Conservation (phyloP, 345 rosid species). For the Alliaria petiolata region DNA sequence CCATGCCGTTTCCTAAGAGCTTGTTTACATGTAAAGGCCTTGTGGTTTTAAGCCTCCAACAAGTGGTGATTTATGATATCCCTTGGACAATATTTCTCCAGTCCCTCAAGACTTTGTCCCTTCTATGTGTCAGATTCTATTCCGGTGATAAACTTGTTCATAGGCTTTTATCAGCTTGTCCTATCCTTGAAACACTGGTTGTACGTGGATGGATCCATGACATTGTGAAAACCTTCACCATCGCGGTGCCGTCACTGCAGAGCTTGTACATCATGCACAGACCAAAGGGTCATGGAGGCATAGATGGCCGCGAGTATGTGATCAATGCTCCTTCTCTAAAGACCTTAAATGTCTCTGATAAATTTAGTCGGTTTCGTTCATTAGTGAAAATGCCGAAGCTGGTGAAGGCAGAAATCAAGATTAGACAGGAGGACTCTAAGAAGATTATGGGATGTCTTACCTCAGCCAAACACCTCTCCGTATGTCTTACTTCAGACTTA, state of each 20-base stretch:
- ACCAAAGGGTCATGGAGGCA: no score
- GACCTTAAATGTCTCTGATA: not conserved
- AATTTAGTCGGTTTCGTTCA: not conserved
- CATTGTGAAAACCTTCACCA: not conserved
- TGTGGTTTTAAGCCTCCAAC: not conserved
- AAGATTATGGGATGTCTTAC: not conserved
- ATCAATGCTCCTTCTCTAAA: conserved; percentile 1
- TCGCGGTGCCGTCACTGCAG: not conserved
- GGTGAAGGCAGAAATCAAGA: not conserved
- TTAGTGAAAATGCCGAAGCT: not conserved
- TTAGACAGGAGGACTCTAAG: not conserved
- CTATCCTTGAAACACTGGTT: not conserved
- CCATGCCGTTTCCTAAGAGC: not conserved
- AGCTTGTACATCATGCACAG: not conserved
- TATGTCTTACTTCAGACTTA: not conserved
- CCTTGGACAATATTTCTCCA: not conserved
- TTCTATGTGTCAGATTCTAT: not conserved
- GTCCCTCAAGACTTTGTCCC: conserved; percentile 13
- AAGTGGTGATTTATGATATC: not conserved
- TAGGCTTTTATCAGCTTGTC: not conserved
- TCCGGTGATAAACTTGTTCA: not conserved
- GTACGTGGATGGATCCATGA: not conserved
- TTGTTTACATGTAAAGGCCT: not conserved
- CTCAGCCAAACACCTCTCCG: not conserved
- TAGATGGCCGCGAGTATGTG: not conserved